Base-by-base conservation (phyloP, 306 rosid species). In the Rosa persica region DNA sequence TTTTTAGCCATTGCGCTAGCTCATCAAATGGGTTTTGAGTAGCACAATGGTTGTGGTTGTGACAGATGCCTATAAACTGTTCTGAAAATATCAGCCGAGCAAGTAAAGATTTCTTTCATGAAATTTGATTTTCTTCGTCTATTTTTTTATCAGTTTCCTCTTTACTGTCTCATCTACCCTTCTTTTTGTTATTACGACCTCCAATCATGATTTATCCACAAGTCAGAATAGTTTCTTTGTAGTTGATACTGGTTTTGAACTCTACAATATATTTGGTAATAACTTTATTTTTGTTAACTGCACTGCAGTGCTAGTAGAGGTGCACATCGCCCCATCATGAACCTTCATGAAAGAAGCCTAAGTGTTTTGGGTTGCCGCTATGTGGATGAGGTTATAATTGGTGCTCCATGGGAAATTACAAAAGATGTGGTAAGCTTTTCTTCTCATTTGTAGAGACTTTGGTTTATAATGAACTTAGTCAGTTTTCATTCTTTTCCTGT, bases 341-440 rank as follows among this genome's bases (percentile, higher is more conserved):
- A 89, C 85, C 98, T 94, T 79, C 98, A 94, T 54, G 98, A 94
- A 85, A 89, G 98, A 88, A 94, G 98, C 88, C 82, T 94, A 67
- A 94, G 98, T 75, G 98, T 94, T 66, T 86, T 94, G 86, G 98
- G 97, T 43, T 92, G 98, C 83, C 97, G 98, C 77, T 86, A 94
- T 64, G 98, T 94, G 78, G 98, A 94, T 16, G 98, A 94, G 88
- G 98, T 94, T 84, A 94, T 94, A 83, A 94, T 94, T 44, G 98
- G 98, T 72, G 97, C 98, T 82, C 98, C 98, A 12, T 88, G 95
- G 97, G 97, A 90, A 84, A 89, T 94, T 61, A 88, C 98, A 22
- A 90, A 78, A 81, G 98, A 94, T 75, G 88, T 82, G 97, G 98
- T 94, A 65, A 85, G 97, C 85, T 46, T 74, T 71, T 36, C 58